phyloP scores from a whole-genome alignment of 371 early-diverging fungal species.

The Mortierella polycephala region DNA sequence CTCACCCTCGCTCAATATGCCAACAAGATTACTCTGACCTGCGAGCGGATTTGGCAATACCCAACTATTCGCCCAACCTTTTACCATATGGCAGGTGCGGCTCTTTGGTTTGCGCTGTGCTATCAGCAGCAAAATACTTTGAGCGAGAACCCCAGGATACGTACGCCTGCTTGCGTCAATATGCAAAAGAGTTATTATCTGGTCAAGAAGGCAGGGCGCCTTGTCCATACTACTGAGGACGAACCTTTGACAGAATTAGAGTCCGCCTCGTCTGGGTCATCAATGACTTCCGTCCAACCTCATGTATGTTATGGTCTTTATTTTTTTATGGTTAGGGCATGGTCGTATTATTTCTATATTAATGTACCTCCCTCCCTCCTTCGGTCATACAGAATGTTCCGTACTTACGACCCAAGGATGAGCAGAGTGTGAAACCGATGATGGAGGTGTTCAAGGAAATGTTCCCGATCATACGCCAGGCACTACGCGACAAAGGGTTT shows the following conservation, averaged over 20 bases:
- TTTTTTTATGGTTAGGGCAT: neutral
- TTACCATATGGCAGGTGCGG: constrained; percentile 36
- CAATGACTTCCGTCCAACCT: neutral
- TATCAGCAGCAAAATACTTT: constrained; percentile 53
- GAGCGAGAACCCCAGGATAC: constrained; percentile 52
- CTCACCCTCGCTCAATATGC: constrained; percentile 41
- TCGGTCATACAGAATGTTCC: constrained; percentile 25
- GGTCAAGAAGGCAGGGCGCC: constrained; percentile 50
- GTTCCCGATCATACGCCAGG: constrained; percentile 50
- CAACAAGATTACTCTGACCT: constrained; percentile 45
- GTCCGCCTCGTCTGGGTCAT: constrained; percentile 6
- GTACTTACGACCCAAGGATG: constrained; percentile 27
- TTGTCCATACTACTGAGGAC: constrained; percentile 46
- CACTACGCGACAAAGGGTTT: constrained; percentile 51
- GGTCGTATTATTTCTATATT: neutral
- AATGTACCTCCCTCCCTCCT: too few species aligned
- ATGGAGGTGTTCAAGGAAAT: constrained; percentile 50
- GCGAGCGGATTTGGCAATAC: constrained; percentile 49
- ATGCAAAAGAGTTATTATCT: constrained; percentile 53
- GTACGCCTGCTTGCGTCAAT: constrained; percentile 51
- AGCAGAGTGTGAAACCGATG: constrained; percentile 47
- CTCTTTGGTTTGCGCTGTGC: constrained; percentile 46
- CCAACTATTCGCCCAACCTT: constrained; percentile 40
- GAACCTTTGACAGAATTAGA: constrained; percentile 48
- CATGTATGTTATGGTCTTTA: neutral